phyloP scores from a whole-genome alignment of 805 yeast species.

The Myxozyma geophila region DNA sequence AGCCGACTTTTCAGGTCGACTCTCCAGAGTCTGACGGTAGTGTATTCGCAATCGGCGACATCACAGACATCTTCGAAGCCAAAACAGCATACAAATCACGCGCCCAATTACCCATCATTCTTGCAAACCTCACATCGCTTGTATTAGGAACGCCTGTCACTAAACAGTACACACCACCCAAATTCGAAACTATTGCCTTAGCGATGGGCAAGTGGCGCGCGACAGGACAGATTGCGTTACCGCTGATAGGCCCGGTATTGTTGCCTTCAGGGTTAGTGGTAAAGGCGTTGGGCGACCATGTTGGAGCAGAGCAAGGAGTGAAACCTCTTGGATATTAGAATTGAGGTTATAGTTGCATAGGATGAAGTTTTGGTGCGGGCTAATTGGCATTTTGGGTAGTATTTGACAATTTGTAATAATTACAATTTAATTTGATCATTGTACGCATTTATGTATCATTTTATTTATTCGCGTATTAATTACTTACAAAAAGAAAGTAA shows the following conservation, averaged over 20 bases:
- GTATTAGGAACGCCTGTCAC: slow-evolving; percentile 4
- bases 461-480: too few relatives aligned
- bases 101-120: slow-evolving; percentile 4
- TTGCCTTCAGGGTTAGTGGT: slow-evolving; percentile 12
- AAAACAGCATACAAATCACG: slow-evolving; percentile 21
- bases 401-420: not conserved
- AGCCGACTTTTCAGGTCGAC: slow-evolving; percentile 24
- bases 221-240: slow-evolving; percentile 15
- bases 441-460: too few relatives aligned
- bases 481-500: too few relatives aligned
- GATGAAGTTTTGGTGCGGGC: not conserved
- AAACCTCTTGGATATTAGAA: slow-evolving; percentile 15
- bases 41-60: slow-evolving; percentile 31
- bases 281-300: slow-evolving; percentile 7
- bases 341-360: not conserved
- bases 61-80: slow-evolving; percentile 19
- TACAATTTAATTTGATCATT: not conserved
- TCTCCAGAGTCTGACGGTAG: slow-evolving; percentile 10
- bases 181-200: slow-evolving; percentile 11
- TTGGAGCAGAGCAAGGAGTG: slow-evolving; percentile 14
- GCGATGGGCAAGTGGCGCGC: slow-evolving; percentile 19
- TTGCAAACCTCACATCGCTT: slow-evolving; percentile 14
- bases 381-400: not conserved
- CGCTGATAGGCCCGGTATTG: slow-evolving; percentile 15
- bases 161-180: slow-evolving; percentile 4